Evolutionary conservation across 176 grass and related monocot genomes (phyloP), one percentile per base, ranked within the genome.

Genomic region (Hyparrhenia diplandra): DNA sequence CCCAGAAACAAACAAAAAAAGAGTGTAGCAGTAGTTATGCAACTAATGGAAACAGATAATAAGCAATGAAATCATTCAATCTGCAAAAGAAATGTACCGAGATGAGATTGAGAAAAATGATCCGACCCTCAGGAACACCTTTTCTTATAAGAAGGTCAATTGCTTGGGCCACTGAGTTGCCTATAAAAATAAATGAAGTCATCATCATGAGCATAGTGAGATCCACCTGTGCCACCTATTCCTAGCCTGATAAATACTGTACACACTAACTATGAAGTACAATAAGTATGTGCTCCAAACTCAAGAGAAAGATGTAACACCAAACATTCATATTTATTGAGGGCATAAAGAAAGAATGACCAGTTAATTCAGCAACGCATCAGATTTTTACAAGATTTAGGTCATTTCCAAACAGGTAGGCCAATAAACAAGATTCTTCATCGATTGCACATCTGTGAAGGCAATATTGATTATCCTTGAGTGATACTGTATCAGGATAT

Each of bases 101-200:
- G 28, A 98, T 98, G n/a, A 98, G 95, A 80, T 94, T 95, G 28
- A 98, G 95, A 68, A 98, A 98, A 84, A 98, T 93, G 71, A 98
- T 98, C 57, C 84, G 80, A 40, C 82, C 88, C 83, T 98, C 95
- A 3, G 92, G 92, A 80, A 98, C 95, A 69, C 92, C 95, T 82
- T 94, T 98, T 75, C 92, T 87, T 85, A 94, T 82, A 49, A 98
- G 95, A 84, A 98, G 92, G 58, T 98, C 92, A 79, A 98, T 98
- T 64, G 95, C 95, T 89, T 98, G 92, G 71, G 89, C 93, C 30
- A 84, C 95, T 0, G 92, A 98, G 82, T 98, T 98, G 47, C 95
- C 95, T 98, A 61, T 20, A 52, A 64, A 66, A 95, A 61, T 20
- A 52, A 64, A 66, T 31, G 41, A 12, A 2, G 34, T 14, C 1